phyloP scores from a whole-genome alignment of 345 rosid genomes.

The Populus simonii region DNA sequence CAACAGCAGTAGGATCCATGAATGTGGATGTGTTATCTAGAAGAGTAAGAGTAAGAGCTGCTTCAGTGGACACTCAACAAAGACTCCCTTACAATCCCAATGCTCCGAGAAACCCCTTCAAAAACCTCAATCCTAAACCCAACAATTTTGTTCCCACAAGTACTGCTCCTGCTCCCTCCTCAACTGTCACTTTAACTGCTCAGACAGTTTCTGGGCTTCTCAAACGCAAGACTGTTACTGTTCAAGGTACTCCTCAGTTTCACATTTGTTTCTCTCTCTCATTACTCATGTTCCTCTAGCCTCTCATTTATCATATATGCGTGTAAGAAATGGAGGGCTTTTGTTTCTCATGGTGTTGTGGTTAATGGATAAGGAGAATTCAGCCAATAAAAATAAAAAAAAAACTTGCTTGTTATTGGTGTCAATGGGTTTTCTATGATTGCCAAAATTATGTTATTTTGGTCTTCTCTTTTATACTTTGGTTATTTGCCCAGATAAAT shows the following conservation, averaged over 20 bases:
- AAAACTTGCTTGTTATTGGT: not conserved
- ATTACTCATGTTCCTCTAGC: not conserved
- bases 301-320: not conserved
- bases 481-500: not conserved
- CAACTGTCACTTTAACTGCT: conserved; percentile 29
- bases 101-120: conserved; percentile 55
- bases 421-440: not conserved
- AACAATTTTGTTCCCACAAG: not conserved
- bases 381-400: not conserved
- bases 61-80: conserved; percentile 68
- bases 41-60: conserved; percentile 43
- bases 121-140: conserved; percentile 21
- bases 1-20: not conserved
- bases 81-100: conserved; percentile 67
- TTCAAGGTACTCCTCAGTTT: conserved; percentile 38
- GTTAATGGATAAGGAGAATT: not conserved
- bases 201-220: conserved; percentile 56
- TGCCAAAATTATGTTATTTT: not conserved
- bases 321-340: not conserved
- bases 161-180: conserved; percentile 1
- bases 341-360: not conserved
- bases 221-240: conserved; percentile 32
- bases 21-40: not conserved
- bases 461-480: not conserved
- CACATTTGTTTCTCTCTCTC: not conserved